Conservation (phyloP, 768 basidiomycete genomes). For the Lepiota brunneoincarnata region DNA sequence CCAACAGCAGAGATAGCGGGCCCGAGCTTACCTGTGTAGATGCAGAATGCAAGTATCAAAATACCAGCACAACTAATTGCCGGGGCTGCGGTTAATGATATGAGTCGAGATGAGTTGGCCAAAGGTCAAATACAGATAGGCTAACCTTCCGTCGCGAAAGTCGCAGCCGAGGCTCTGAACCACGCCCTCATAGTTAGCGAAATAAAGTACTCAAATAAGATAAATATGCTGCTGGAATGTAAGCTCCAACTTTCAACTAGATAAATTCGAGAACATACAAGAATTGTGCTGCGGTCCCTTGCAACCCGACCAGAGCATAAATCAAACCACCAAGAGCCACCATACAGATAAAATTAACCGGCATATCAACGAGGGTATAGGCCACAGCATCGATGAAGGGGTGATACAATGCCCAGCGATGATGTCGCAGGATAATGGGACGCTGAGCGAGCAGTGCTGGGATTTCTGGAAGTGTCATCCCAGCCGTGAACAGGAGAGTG, state of each 20-base stretch:
- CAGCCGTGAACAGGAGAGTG: conserved; percentile 53
- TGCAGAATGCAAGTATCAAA: conserved; percentile 25
- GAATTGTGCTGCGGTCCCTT: conserved; percentile 34
- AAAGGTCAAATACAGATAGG: conserved; percentile 61
- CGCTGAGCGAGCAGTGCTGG: conserved; percentile 58
- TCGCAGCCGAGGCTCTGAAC: conserved; percentile 70
- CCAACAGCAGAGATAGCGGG: too few relatives aligned
- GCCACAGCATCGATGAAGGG: conserved; percentile 40
- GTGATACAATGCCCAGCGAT: conserved; percentile 56
- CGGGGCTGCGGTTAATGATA: too few relatives aligned
- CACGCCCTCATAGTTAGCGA: conserved; percentile 70
- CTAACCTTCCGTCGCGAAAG: conserved; percentile 55
- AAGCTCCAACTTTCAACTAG: too few relatives aligned
- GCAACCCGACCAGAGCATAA: conserved; percentile 66
- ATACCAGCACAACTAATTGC: conserved; percentile 60
- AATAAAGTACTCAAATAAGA: conserved; percentile 54
- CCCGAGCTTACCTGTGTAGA: conserved; percentile 30
- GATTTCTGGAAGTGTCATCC: conserved; percentile 64
- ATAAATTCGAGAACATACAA: conserved; percentile 11
- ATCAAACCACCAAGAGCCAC: conserved; percentile 45
- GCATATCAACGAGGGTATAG: conserved; percentile 58
- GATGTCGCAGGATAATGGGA: conserved; percentile 58
- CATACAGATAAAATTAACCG: conserved; percentile 47
- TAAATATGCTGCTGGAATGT: conserved; percentile 44
- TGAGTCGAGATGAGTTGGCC: too few relatives aligned